Evolutionary conservation across 345 rosid genomes (phyloP).

Genomic region (Cardamine resedifolia): DNA sequence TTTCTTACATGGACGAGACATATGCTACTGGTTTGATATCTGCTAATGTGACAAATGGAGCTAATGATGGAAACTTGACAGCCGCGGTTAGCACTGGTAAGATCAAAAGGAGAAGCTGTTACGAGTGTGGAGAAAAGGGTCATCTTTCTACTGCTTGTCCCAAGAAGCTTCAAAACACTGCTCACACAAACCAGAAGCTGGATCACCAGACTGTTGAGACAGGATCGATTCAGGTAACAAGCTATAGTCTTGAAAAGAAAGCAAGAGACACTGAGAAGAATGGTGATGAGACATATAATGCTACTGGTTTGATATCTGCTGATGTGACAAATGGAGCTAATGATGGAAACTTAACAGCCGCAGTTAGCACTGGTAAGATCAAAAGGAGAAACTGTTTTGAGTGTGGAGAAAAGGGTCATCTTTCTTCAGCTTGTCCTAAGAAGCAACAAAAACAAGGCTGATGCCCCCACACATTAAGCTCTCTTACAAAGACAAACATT

Average conservation of each 20-base stretch:
- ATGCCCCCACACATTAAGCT: not conserved
- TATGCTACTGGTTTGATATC: slow-evolving; percentile 4
- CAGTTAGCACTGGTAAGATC: slow-evolving; percentile 56
- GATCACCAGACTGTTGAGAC: slow-evolving; percentile 63
- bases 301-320: not conserved
- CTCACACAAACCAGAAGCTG: slow-evolving; percentile 37
- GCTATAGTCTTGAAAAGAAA: slow-evolving; percentile 53
- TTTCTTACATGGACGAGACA: slow-evolving; percentile 22
- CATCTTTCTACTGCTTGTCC: slow-evolving; percentile 76
- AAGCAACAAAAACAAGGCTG: slow-evolving; percentile 41
- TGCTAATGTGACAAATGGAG: slow-evolving; percentile 4
- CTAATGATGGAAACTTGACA: slow-evolving; percentile 23
- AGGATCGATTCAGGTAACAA: slow-evolving; percentile 57
- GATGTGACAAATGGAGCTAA: slow-evolving; percentile 21
- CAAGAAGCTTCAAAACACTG: slow-evolving; percentile 43
- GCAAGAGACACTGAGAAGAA: slow-evolving; percentile 35
- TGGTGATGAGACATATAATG: slow-evolving; percentile 20
- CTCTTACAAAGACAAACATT: slow-evolving; percentile 6
- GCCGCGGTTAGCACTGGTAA: slow-evolving; percentile 45
- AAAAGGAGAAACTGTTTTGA: slow-evolving; percentile 75
- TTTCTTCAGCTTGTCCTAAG: slow-evolving; percentile 75
- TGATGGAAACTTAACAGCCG: slow-evolving; percentile 15
- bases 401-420: slow-evolving; percentile 73
- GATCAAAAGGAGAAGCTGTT: slow-evolving; percentile 71
- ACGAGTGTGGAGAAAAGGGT: slow-evolving; percentile 77